phyloP scores from a whole-genome alignment of 108 stramenopile species.

The Aureococcus anophagefferens region DNA sequence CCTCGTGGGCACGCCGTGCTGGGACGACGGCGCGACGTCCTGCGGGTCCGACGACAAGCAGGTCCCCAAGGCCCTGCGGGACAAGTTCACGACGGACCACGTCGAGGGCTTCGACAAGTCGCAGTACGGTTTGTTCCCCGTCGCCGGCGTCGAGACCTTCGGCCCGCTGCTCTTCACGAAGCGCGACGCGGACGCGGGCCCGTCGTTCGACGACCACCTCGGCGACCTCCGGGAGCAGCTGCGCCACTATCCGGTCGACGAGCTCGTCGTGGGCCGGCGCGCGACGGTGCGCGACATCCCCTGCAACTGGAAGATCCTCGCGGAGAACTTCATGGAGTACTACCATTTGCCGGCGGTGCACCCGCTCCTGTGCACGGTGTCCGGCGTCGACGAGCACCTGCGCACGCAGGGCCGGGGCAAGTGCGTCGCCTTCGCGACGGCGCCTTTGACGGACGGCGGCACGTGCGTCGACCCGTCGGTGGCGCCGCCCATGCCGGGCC shows the following conservation, averaged over 20 bases:
- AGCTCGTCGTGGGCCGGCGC: constrained; percentile 9
- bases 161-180: constrained; percentile 12
- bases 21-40: too few relatives aligned
- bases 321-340: constrained; percentile 19
- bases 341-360: constrained; percentile 12
- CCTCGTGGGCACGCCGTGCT: too few relatives aligned
- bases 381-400: constrained; percentile 9
- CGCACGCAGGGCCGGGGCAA: constrained; percentile 6
- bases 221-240: constrained; percentile 3
- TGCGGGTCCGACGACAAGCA: too few relatives aligned
- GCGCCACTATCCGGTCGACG: constrained; percentile 3
- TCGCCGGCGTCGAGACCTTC: too few relatives aligned
- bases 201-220: constrained; percentile 1
- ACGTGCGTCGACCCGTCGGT: constrained; percentile 7
- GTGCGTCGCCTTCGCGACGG: constrained; percentile 8
- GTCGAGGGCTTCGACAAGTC: too few relatives aligned
- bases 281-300: not conserved
- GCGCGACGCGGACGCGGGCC: constrained; percentile 3
- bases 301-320: constrained; percentile 17
- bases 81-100: too few relatives aligned
- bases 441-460: constrained; percentile 10
- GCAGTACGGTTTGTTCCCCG: too few relatives aligned
- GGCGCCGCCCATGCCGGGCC: constrained; percentile 1
- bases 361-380: constrained; percentile 6
- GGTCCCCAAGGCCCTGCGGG: too few relatives aligned